Evolutionary conservation across 2,329 filamentous ascomycete genomes (phyloP), one percentile per base, ranked within the genome.

Genomic region (Sporothrix dimorphospora): DNA sequence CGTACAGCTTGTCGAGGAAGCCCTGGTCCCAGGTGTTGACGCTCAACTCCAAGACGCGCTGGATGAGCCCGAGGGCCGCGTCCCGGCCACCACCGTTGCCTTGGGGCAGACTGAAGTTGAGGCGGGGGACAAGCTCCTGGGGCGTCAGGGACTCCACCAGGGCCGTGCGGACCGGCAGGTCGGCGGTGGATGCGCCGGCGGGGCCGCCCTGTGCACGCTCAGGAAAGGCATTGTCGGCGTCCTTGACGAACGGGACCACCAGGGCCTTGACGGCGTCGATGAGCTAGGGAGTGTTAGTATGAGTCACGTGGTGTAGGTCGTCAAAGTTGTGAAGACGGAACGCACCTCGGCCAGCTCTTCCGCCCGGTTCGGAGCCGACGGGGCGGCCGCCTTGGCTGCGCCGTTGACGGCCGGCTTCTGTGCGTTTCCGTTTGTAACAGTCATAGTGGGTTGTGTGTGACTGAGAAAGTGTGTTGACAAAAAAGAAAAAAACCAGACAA

Each of bases 21-120:
- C 95, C 95, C 81, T 97, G 94, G 78, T 97, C 92, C 93, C 94
- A 98, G n/a, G 95, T 98, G 82, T 99, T 99, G 78, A 98, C 95
- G 78, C 92, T 96, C 81, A 97, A 94, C 75, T 88, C 86, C 55
- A 98, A 85, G 24, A 98, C 85, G 73, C 90, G 87, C 75, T 89
- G 84, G 61, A 97, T 86, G 3, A 89, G 88, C 45, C 89, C 85
- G 38, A 97, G 83, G 42, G 98, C 83, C 0, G 94, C 95, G 57
- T 92, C 88, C 76, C 92, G 92, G 0, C 90, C 91, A 74, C 83
- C 83, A 8, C 88, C 90, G 51, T 85, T 80, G 3, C 80, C 82
- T 2, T 81, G 77, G 0, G 91, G 90, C 6, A 94, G 82, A 7
- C 87, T 81, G 53, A 93, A 83, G 12, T 86, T 82, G 74, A 91